phyloP scores from a whole-genome alignment of 2,329 filamentous ascomycete species.

The Dactylella cylindrospora region DNA sequence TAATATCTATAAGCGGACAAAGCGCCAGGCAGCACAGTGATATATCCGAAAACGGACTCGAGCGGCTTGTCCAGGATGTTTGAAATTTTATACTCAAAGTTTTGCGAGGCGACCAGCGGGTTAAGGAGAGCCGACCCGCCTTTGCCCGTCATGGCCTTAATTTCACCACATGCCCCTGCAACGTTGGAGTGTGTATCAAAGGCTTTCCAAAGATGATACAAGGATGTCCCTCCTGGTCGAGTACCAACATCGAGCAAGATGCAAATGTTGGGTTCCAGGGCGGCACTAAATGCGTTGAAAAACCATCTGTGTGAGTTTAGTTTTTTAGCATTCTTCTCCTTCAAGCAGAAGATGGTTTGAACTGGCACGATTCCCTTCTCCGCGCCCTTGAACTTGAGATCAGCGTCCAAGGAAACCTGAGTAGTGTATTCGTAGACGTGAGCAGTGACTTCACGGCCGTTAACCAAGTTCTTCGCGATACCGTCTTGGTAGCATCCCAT shows the following conservation, averaged over 20 bases:
- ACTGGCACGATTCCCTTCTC: constrained; percentile 98
- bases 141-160: constrained; percentile 93
- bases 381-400: constrained; percentile 97
- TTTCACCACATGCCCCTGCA: constrained; percentile 93
- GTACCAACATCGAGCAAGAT: constrained; percentile 96
- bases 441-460: constrained; percentile 89
- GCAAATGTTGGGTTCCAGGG: constrained; percentile 92
- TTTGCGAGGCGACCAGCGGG: constrained; percentile 91
- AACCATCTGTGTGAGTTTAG: constrained; percentile 99
- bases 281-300: constrained; percentile 94
- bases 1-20: constrained; percentile 95
- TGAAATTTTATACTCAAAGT: constrained; percentile 99
- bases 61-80: constrained; percentile 98
- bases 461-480: constrained; percentile 98
- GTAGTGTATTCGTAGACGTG: constrained; percentile 99
- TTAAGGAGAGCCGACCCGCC: constrained; percentile 82
- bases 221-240: constrained; percentile 78
- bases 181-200: constrained; percentile 98
- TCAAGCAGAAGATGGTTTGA: constrained; percentile 97
- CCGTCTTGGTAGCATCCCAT: constrained; percentile 98
- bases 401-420: constrained; percentile 90
- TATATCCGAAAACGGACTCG: constrained; percentile 96
- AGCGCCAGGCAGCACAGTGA: constrained; percentile 94
- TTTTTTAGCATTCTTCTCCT: constrained; percentile 97
- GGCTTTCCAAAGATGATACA: constrained; percentile 99